phyloP scores from a whole-genome alignment of 805 yeast species.

The Barnettozyma populi region DNA sequence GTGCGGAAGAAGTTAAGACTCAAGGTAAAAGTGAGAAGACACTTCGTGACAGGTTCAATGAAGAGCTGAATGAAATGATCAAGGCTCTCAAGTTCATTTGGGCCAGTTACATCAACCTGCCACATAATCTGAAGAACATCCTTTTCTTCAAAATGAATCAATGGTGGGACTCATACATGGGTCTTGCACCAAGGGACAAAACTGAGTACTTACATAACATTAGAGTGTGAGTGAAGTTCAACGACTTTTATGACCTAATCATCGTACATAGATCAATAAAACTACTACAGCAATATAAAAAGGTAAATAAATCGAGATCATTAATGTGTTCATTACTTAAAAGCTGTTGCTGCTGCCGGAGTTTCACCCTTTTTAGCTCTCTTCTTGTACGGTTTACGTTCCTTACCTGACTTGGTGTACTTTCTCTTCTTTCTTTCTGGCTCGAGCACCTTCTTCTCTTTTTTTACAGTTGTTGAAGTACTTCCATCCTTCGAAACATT shows the following conservation, averaged over 20 bases:
- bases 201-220: conserved; percentile 20
- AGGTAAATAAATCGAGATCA: not conserved
- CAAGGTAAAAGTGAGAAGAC: not conserved
- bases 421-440: conserved; percentile 25
- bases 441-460: conserved; percentile 13
- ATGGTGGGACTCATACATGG: conserved; percentile 74
- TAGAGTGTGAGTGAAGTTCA: conserved; percentile 3
- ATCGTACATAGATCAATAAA: not conserved
- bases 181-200: conserved; percentile 34
- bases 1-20: not conserved
- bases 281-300: not conserved
- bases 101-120: conserved; percentile 63
- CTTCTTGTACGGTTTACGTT: conserved; percentile 29
- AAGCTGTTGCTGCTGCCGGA: conserved; percentile 2
- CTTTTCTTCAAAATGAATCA: conserved; percentile 42
- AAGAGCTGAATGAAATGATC: conserved; percentile 46
- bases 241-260: not conserved
- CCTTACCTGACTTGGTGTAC: conserved; percentile 28
- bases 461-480: conserved; percentile 16
- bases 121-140: conserved; percentile 51
- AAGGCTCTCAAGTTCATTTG: conserved; percentile 62
- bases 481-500: conserved; percentile 10
- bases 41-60: conserved; percentile 39
- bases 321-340: not conserved
- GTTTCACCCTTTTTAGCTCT: conserved; percentile 25